Evolutionary conservation across 306 rosid genomes (phyloP).

Genomic region (Echinosophora koreensis): DNA sequence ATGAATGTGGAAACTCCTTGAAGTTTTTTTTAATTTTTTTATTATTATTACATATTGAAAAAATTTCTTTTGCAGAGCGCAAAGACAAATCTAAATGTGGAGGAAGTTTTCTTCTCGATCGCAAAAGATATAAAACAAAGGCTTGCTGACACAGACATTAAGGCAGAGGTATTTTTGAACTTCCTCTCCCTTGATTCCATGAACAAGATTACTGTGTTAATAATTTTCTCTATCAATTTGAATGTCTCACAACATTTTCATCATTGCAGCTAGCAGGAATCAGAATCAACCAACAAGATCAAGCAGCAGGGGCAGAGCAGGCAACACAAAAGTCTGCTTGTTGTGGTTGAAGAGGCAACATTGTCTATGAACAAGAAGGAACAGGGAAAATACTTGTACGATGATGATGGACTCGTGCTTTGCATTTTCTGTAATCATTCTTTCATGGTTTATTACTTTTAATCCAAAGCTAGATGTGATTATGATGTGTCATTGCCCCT

Average conservation of each 20-base stretch:
- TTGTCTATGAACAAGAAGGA: conserved; percentile 41
- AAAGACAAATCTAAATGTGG: conserved; percentile 92
- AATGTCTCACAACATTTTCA: conserved; percentile 8
- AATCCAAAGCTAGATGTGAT: conserved; percentile 46
- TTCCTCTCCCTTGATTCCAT: conserved; percentile 14
- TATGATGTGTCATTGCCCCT: conserved; percentile 36
- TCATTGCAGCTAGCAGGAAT: conserved; percentile 73
- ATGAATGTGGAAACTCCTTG: conserved; percentile 35
- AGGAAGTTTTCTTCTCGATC: conserved; percentile 92
- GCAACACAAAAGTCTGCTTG: conserved; percentile 74
- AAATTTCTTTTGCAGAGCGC: conserved; percentile 73
- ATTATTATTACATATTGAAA: conserved; percentile 28
- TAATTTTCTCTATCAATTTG: background rate
- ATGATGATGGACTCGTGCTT: conserved; percentile 59
- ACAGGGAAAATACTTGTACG: conserved; percentile 55
- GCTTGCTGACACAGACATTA: conserved; percentile 78
- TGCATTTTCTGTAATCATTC: conserved; percentile 60
- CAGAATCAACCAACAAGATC: conserved; percentile 72
- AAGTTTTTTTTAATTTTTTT: background rate
- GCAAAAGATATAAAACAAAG: conserved; percentile 90
- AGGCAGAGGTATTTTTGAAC: conserved; percentile 67
- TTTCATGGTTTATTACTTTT: conserved; percentile 56
- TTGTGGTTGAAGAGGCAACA: conserved; percentile 68
- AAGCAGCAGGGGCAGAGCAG: conserved; percentile 62
- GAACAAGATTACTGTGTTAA: background rate